Percentiles rank a stretch among this genome's conserved stretches.
These are phyloP conservation scores for Lumnitzera littorea DNA, from an alignment of 345 rosid species.

Conservation along the genomic window DNA sequence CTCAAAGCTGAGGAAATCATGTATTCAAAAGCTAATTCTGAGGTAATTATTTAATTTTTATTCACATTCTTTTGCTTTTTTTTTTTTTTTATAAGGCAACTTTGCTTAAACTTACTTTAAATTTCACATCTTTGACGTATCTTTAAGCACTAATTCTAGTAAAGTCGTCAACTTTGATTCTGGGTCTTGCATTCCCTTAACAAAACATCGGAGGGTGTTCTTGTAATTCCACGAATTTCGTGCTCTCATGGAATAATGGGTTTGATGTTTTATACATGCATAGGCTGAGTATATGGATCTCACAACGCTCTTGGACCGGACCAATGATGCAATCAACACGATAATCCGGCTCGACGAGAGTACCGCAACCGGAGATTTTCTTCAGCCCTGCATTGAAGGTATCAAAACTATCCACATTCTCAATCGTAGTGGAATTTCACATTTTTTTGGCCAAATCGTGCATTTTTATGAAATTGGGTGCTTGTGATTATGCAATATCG, in stretches of 20 bases:
- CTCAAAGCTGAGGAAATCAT: constrained; percentile 62
- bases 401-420: constrained; percentile 3
- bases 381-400: constrained; percentile 80
- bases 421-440: constrained; percentile 3
- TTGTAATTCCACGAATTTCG: not conserved
- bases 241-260: constrained; percentile 4
- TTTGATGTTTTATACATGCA: constrained; percentile 11
- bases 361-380: constrained; percentile 52
- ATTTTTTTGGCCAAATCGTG: constrained; percentile 4
- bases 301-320: constrained; percentile 44
- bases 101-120: too few relatives aligned
- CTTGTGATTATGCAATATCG: too few relatives aligned
- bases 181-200: not conserved
- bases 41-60: constrained; percentile 22
- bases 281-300: constrained; percentile 63
- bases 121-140: too few relatives aligned
- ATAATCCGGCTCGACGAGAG: constrained; percentile 53
- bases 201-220: not conserved
- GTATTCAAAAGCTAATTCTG: constrained; percentile 74
- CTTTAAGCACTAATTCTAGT: too few relatives aligned
- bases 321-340: constrained; percentile 61
- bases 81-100: not conserved
- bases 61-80: constrained; percentile 1
- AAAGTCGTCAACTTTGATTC: too few relatives aligned
- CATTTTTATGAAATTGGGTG: not conserved